Conservation (phyloP, 192 early-diverging fungal species). For the Lobosporangium transversale region DNA sequence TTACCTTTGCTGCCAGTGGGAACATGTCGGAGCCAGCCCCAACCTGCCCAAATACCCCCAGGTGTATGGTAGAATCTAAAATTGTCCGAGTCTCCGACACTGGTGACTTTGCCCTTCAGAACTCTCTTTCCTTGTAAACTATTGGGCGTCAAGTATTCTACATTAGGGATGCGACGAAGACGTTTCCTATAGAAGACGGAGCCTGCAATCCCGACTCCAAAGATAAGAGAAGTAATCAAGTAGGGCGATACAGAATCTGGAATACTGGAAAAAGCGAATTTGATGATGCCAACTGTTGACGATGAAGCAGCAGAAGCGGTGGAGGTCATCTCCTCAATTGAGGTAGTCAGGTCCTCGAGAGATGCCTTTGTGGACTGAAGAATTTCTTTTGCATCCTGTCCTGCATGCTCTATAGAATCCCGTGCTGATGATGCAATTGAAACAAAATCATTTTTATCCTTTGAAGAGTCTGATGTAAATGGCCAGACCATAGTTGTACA, state of each 20-base stretch:
- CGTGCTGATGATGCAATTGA: conserved; percentile 1
- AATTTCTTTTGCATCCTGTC: conserved; percentile 23
- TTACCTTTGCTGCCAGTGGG: conserved; percentile 53
- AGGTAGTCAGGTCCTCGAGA: conserved; percentile 8
- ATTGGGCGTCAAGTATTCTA: conserved; percentile 58
- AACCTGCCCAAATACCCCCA: conserved; percentile 53
- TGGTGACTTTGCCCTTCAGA: conserved; percentile 56
- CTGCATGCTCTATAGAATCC: conserved; percentile 20
- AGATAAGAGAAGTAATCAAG: conserved; percentile 22
- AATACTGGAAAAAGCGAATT: neutral
- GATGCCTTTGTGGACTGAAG: conserved; percentile 24
- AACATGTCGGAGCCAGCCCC: conserved; percentile 57
- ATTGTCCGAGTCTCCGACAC: conserved; percentile 67
- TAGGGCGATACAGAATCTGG: conserved; percentile 17
- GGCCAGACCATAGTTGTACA: conserved; percentile 17
- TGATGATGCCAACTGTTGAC: neutral
- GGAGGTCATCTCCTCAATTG: neutral
- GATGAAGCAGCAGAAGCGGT: neutral
- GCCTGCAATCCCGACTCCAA: conserved; percentile 31
- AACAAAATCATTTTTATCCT: neutral
- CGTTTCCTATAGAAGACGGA: conserved; percentile 36
- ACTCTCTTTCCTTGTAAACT: conserved; percentile 40
- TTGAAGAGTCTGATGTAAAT: neutral
- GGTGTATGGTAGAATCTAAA: conserved; percentile 67
- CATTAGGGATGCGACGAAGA: conserved; percentile 56